A percentile compares a stretch with the other conserved stretches of the same genome.
These are phyloP conservation scores for Pseudocercospora eumusae DNA, from an alignment of 2,329 filamentous ascomycete species.

Conservation along the genomic window DNA sequence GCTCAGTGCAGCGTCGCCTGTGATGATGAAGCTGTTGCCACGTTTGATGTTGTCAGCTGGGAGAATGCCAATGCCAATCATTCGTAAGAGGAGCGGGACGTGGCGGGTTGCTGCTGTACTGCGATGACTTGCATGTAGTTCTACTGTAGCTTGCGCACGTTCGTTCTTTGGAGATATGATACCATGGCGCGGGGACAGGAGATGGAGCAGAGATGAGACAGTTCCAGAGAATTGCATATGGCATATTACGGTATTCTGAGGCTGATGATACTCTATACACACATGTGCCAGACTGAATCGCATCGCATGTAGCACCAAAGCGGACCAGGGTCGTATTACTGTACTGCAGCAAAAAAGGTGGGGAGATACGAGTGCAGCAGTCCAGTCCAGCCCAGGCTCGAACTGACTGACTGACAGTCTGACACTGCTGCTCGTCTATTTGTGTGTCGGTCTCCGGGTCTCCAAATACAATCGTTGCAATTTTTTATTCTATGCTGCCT, in stretches of 20 bases:
- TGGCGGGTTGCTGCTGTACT: neutral
- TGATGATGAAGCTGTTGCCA: conserved; percentile 2
- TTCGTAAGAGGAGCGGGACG: neutral
- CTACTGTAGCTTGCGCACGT: neutral
- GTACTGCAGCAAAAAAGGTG: no score
- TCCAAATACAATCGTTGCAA: neutral
- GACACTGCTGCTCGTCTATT: neutral
- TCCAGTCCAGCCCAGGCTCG: neutral
- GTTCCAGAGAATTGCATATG: neutral
- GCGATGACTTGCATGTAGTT: neutral
- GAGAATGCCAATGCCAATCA: neutral
- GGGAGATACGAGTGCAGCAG: neutral
- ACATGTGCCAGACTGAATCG: neutral
- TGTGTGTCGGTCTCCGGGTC: neutral
- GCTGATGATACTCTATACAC: no score
- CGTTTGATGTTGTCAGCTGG: conserved; percentile 4
- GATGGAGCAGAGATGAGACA: neutral
- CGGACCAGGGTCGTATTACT: neutral
- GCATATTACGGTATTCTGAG: neutral
- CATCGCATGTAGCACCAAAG: neutral
- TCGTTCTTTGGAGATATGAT: neutral
- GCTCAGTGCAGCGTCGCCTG: neutral
- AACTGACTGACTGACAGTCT: no score
- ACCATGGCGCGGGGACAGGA: neutral
- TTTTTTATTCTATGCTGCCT: no score